A percentile compares a stretch with the other conserved stretches of the same genome.
These are phyloP conservation scores for Heimioporus retisporus DNA, from an alignment of 1,284 basidiomycete genomes.

Conservation along the genomic window DNA sequence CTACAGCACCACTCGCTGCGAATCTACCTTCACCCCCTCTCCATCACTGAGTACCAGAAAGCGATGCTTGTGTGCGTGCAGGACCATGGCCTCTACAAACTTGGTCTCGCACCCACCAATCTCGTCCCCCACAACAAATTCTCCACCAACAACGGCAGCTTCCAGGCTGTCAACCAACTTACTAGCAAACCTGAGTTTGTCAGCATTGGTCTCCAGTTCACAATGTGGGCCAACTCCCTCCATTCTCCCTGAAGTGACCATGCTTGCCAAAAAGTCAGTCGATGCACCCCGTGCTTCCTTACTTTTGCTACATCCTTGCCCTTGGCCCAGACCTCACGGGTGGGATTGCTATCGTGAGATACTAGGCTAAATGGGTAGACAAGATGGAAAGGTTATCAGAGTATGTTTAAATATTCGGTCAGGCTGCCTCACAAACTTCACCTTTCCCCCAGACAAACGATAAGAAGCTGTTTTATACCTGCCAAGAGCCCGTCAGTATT, in stretches of 20 bases:
- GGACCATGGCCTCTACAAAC: conserved; percentile 58
- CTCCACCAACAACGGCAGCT: conserved; percentile 64
- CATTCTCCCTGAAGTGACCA: background rate
- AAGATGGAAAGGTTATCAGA: no score
- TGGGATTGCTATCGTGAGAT: no score
- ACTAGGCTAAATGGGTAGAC: no score
- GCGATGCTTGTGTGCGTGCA: conserved; percentile 61
- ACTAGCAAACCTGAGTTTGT: conserved; percentile 52
- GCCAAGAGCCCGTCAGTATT: no score
- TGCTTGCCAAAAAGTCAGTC: background rate
- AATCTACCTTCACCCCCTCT: conserved; percentile 52
- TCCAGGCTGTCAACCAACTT: conserved; percentile 53
- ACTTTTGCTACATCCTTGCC: background rate
- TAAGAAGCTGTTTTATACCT: no score
- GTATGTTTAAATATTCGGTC: no score
- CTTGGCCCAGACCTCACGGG: background rate
- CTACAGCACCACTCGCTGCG: conserved; percentile 60
- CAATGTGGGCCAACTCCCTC: conserved; percentile 63
- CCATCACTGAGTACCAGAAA: conserved; percentile 55
- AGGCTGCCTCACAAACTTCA: no score
- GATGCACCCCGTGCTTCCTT: background rate
- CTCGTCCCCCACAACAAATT: conserved; percentile 68
- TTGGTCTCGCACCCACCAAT: conserved; percentile 59
- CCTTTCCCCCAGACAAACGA: no score
- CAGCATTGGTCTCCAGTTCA: conserved; percentile 67